phyloP scores from a whole-genome alignment of 352 stramenopile species.

The Phytophthora nicotianae region DNA sequence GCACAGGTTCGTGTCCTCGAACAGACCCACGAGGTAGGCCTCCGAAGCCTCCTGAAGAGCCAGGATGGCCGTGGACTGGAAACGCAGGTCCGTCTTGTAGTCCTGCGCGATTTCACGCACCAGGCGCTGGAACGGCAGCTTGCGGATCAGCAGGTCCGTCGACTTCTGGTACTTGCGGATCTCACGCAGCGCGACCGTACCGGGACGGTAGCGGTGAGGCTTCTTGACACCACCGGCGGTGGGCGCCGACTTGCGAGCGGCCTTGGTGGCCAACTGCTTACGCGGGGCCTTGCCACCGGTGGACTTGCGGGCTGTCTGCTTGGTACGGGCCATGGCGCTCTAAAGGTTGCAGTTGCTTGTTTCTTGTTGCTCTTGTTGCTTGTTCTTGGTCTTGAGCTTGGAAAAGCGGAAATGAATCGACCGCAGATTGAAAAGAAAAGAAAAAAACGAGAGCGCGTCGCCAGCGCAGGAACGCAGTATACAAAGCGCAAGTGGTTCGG shows the following conservation, averaged over 20 bases:
- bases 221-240: slow-evolving; percentile 94
- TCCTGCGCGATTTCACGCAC: slow-evolving; percentile 96
- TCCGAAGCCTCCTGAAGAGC: slow-evolving; percentile 93
- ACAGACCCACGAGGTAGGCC: slow-evolving; percentile 94
- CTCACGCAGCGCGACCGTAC: too few species aligned
- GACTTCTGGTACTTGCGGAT: slow-evolving; percentile 97
- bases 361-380: slow-evolving; percentile 11
- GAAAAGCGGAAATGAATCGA: slow-evolving; percentile 54
- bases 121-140: slow-evolving; percentile 97
- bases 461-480: slow-evolving; percentile 24
- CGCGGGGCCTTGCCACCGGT: slow-evolving; percentile 93
- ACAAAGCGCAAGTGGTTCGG: slow-evolving; percentile 48
- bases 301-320: too few species aligned
- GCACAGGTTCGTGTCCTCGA: slow-evolving; percentile 96
- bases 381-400: slow-evolving; percentile 31
- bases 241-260: slow-evolving; percentile 91
- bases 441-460: slow-evolving; percentile 5
- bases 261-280: slow-evolving; percentile 95
- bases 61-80: slow-evolving; percentile 94
- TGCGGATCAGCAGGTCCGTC: slow-evolving; percentile 95
- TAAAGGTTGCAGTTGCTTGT: neutral
- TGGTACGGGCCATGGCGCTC: slow-evolving; percentile 92
- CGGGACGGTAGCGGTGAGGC: slow-evolving; percentile 77
- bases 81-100: slow-evolving; percentile 96
- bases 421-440: neutral